Evolutionary conservation across 2,329 filamentous ascomycete species (phyloP).

Genomic region (Colletotrichum acutatum): DNA sequence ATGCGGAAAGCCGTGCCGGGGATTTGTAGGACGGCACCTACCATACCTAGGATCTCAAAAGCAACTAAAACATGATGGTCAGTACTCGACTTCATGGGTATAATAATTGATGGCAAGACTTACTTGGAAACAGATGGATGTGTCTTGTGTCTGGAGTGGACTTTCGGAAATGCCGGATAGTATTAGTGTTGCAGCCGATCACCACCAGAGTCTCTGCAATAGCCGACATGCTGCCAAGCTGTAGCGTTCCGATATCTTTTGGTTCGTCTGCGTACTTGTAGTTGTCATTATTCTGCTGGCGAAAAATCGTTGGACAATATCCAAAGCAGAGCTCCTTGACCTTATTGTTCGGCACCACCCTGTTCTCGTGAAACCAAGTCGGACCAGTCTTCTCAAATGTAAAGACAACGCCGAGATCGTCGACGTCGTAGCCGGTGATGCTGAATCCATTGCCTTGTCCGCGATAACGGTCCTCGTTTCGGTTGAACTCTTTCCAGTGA

Average conservation of each 20-base stretch:
- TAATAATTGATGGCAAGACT: not conserved
- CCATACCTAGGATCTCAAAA: constrained; percentile 55
- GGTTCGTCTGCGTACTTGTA: constrained; percentile 38
- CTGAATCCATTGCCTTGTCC: constrained; percentile 51
- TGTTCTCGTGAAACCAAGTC: constrained; percentile 47
- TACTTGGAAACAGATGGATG: constrained; percentile 42
- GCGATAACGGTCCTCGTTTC: constrained; percentile 47
- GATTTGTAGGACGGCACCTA: constrained; percentile 48
- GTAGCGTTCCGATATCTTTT: constrained; percentile 37
- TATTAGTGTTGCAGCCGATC: constrained; percentile 51
- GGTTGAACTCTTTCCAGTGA: constrained; percentile 54
- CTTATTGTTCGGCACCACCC: constrained; percentile 48
- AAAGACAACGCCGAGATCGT: constrained; percentile 52
- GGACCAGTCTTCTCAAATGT: constrained; percentile 50
- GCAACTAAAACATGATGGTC: constrained; percentile 40
- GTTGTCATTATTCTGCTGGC: constrained; percentile 3
- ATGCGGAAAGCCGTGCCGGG: constrained; percentile 51
- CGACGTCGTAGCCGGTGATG: constrained; percentile 43
- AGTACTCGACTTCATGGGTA: not conserved
- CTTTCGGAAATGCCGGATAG: constrained; percentile 43
- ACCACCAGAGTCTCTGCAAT: constrained; percentile 50
- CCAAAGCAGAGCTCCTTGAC: constrained; percentile 55
- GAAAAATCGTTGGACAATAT: constrained; percentile 51
- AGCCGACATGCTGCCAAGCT: constrained; percentile 40
- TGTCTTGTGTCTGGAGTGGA: constrained; percentile 33